Evolutionary conservation across 169 alveolate genomes (phyloP).

Genomic region (Amoebophrya sp.): DNA sequence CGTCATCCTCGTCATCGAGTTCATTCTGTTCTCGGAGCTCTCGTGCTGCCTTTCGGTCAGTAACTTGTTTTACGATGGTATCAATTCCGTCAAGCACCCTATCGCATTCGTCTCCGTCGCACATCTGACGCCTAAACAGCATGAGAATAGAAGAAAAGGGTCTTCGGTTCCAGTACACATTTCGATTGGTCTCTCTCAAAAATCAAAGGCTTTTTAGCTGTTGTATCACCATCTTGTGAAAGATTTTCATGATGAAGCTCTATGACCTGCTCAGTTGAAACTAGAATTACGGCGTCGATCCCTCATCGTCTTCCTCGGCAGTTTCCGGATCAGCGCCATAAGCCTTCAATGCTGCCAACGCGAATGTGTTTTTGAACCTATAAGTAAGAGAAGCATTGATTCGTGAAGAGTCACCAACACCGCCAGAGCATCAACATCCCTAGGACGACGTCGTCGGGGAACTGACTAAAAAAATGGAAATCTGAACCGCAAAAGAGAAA

Average conservation of each 20-base stretch:
- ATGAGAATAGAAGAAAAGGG: no score
- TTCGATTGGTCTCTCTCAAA: no score
- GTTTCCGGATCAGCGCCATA: neutral
- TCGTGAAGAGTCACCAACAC: no score
- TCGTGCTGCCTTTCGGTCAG: neutral
- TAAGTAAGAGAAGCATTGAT: no score
- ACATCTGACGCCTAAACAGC: conserved; percentile 9
- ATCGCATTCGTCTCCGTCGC: neutral
- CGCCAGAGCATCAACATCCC: no score
- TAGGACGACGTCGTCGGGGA: neutral
- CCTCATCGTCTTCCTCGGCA: neutral
- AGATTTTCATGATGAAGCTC: no score
- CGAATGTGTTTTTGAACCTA: neutral
- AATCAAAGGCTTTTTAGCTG: no score
- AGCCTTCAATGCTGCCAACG: neutral
- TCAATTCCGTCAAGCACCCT: neutral
- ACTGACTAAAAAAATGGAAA: no score
- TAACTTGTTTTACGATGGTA: neutral
- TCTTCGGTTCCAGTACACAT: no score
- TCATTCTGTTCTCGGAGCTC: neutral
- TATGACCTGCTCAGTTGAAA: no score
- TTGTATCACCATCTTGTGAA: no score
- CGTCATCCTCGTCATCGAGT: neutral
- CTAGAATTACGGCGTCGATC: neutral
- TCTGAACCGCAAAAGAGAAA: no score